Base-by-base conservation (phyloP, 2,329 filamentous ascomycete genomes). In the Rhinocladiella mackenziei region DNA sequence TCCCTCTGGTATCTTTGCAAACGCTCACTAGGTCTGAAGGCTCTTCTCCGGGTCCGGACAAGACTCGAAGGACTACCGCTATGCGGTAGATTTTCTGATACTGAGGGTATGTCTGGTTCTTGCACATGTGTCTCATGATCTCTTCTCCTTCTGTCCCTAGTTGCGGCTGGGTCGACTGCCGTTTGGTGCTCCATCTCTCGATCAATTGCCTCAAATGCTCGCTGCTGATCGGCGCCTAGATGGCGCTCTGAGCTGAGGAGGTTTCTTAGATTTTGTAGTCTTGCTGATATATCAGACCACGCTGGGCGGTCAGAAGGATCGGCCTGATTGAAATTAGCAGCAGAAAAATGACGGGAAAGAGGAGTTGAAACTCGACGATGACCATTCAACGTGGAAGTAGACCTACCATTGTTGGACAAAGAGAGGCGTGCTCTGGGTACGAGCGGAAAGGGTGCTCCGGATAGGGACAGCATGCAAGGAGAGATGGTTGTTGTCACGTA, bases 171-270 rank as follows among this genome's bases (percentile, higher is more conserved):
- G 32, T 61, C 56, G 14, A 55, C 52, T 20, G 46, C 43, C 26
- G 58, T 59, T 32, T 62, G 56, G 14, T n/a, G n/a, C n/a, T 61
- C 60, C 29, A 67, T 56, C 51, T 71, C 67, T 54, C 60, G 59
- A 45, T 68, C 63, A 14, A 70, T 45, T 8, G 64, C 60, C 34
- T 68, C 64, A 37, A 68, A 45, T 5, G 66, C 67, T 44, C 61
- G 61, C 38, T 56, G 56, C 18, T 58, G 59, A 9, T 61, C 56
- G 34, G 58, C 58, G 30, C 55, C 55, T 20, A 57, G 58, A 33
- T 62, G 61, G 13, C 62, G 62, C 32, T 65, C 63, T 13, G 65
- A 63, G 32, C 56, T 59, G 22, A 70, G 53, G 26, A 70, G 46
- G 33, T 64, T 60, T 41, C 66, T 65, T 15, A 70, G 56, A 54